phyloP scores from a whole-genome alignment of 108 stramenopile species.

The Skeletonema grethae region DNA sequence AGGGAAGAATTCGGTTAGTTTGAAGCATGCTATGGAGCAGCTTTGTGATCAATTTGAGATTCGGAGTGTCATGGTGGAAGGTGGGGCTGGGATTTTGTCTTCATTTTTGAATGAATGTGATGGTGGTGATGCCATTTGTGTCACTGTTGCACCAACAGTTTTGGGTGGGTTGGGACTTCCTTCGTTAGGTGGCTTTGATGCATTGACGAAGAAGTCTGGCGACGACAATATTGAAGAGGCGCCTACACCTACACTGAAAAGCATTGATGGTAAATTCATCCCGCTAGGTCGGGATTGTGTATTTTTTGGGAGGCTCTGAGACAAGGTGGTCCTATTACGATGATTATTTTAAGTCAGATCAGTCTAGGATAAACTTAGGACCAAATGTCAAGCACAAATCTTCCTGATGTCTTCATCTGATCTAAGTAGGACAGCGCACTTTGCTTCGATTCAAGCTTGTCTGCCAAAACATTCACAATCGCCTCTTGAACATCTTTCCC shows the following conservation, averaged over 20 bases:
- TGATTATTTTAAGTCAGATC: neutral
- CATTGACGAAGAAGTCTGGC: neutral
- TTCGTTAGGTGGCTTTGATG: slow-evolving; percentile 29
- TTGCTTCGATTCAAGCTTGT: slow-evolving; percentile 22
- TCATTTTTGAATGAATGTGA: slow-evolving; percentile 52
- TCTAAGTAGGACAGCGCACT: slow-evolving; percentile 50
- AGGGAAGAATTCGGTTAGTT: slow-evolving; percentile 45
- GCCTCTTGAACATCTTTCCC: slow-evolving; percentile 88
- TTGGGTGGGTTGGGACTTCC: slow-evolving; percentile 53
- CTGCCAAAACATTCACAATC: slow-evolving; percentile 59
- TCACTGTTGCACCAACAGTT: slow-evolving; percentile 70
- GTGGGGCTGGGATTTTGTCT: slow-evolving; percentile 61
- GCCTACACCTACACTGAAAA: neutral
- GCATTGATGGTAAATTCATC: slow-evolving; percentile 1
- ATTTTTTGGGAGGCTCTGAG: neutral
- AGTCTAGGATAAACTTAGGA: slow-evolving; percentile 15
- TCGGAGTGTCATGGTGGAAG: slow-evolving; percentile 80
- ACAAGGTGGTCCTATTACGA: neutral
- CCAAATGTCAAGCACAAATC: slow-evolving; percentile 87
- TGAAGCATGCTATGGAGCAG: slow-evolving; percentile 50
- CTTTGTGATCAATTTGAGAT: slow-evolving; percentile 57
- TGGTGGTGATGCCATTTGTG: slow-evolving; percentile 40
- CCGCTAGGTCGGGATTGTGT: slow-evolving; percentile 1
- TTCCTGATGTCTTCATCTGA: slow-evolving; percentile 62
- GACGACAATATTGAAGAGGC: neutral